Base-by-base conservation (phyloP, 2,329 filamentous ascomycete species). In the Chrysosporium keratinophilum region DNA sequence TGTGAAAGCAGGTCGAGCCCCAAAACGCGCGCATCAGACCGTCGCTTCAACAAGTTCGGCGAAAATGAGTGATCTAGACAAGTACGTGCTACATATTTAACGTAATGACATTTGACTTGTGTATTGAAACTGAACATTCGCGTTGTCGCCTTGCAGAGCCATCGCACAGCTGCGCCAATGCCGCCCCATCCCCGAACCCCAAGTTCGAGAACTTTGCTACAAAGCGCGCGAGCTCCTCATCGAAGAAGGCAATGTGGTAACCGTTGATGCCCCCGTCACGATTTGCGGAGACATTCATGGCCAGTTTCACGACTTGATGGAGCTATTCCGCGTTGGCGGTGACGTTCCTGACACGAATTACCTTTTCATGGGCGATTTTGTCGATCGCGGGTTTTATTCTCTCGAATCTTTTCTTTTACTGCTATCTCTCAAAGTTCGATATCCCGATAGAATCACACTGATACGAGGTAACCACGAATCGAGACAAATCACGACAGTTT, bases 171-270 rank as follows among this genome's bases (percentile, higher is more conserved):
- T 98, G 67, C 88, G 93, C 76, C 87, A 89, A 67, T 98, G 93
- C 73, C 87, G 90, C 58, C 90, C 91, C 53, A 98, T 98, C 62
- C 91, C 93, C 58, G 93, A 98, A 75, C 78, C 84, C 40, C 88
- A 97, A 74, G 94, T 98, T 57, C 86, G 91, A 67, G 91, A 98
- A 73, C 79, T 98, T 63, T 98, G 93, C 76, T 91, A 93, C 70
- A 98, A 98, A 72, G 93, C 94, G 19, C 97, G 97, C 69, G 93
- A 98, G 76, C 78, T 98, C 62, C 80, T 98, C 62, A 98, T 98
- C 91, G 93, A 94, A 69, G 93, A 98, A 81, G 96, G 91, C 79
- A 98, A 98, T 73, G 93, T 98, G 57, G 93, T 98, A 56, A 93
- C 97, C 70, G 94, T 98, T 58, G 83, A 83, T 64, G 90, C 93